Conservation (phyloP, 1,284 basidiomycete species). For the Malassezia slooffiae region DNA sequence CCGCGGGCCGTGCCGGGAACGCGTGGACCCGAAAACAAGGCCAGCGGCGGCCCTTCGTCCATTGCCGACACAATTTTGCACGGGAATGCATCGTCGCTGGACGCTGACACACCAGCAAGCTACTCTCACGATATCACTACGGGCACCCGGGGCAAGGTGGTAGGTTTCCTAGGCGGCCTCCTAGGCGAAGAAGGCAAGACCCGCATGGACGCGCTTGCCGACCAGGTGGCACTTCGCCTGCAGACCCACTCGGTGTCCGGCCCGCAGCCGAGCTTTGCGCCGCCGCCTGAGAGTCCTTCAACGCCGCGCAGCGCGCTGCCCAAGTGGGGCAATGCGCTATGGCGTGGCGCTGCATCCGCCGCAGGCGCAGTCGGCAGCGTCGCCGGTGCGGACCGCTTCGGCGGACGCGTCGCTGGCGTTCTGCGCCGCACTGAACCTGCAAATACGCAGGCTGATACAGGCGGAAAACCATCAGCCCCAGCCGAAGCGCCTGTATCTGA, state of each 20-base stretch:
- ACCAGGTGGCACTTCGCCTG: conserved; percentile 36
- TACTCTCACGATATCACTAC: conserved; percentile 41
- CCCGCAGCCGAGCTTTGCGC: conserved; percentile 38
- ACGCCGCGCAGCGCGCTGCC: too few species aligned
- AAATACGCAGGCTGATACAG: not conserved
- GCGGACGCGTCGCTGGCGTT: conserved; percentile 25
- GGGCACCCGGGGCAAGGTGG: conserved; percentile 35
- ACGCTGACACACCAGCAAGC: conserved; percentile 26
- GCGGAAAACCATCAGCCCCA: too few species aligned
- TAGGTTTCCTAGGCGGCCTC: conserved; percentile 41
- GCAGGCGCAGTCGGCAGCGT: conserved; percentile 14
- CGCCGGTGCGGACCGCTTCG: conserved; percentile 20
- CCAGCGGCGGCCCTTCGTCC: conserved; percentile 2
- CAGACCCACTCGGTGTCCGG: conserved; percentile 42
- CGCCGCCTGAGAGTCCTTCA: too few species aligned
- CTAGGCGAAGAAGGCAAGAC: conserved; percentile 43
- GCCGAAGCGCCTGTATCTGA: not conserved
- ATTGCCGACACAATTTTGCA: conserved; percentile 7
- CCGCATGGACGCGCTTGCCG: conserved; percentile 40
- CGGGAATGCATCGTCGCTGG: conserved; percentile 8
- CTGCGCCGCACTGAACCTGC: conserved; percentile 6
- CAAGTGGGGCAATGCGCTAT: conserved; percentile 5
- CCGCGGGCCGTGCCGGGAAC: conserved; percentile 14
- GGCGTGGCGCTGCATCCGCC: conserved; percentile 4
- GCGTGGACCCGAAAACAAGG: conserved; percentile 1